Conservation (phyloP, 2,329 filamentous ascomycete species). For the Cryphonectria naterciae region DNA sequence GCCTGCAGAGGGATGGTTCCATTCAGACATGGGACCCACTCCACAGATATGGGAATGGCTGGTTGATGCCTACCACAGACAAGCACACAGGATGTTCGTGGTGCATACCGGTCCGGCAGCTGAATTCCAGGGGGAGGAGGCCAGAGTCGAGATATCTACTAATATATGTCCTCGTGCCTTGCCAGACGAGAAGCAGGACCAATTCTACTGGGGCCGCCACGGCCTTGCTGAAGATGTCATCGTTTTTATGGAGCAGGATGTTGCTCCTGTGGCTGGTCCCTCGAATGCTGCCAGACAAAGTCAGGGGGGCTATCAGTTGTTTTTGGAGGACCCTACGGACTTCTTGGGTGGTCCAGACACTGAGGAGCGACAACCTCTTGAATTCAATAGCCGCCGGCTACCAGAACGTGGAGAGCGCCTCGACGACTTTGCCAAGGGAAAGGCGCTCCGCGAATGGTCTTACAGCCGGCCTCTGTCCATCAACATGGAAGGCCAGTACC, state of each 20-base stretch:
- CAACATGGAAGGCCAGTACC: conserved; percentile 35
- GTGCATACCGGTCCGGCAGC: conserved; percentile 1
- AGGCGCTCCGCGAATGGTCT: conserved; percentile 36
- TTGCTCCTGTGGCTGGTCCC: neutral
- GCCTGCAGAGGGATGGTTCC: neutral
- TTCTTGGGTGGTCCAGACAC: neutral
- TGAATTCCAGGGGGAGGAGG: neutral
- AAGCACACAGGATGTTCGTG: conserved; percentile 6
- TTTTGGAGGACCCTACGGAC: neutral
- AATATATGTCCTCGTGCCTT: neutral
- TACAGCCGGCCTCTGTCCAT: conserved; percentile 35
- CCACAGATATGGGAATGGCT: conserved; percentile 18
- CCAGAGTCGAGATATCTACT: neutral
- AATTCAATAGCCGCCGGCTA: neutral
- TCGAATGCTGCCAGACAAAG: neutral
- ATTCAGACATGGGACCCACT: conserved; percentile 11
- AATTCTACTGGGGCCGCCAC: conserved; percentile 14
- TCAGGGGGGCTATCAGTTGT: neutral
- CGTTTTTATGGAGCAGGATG: neutral
- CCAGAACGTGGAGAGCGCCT: conserved; percentile 5
- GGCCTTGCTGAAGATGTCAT: conserved; percentile 3
- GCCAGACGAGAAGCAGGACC: neutral
- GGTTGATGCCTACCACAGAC: neutral
- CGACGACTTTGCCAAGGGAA: conserved; percentile 18
- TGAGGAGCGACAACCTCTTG: neutral